These are phyloP conservation scores for Acacia melanoxylon DNA, from an alignment of 306 rosid genomes.

Conservation along the genomic window DNA sequence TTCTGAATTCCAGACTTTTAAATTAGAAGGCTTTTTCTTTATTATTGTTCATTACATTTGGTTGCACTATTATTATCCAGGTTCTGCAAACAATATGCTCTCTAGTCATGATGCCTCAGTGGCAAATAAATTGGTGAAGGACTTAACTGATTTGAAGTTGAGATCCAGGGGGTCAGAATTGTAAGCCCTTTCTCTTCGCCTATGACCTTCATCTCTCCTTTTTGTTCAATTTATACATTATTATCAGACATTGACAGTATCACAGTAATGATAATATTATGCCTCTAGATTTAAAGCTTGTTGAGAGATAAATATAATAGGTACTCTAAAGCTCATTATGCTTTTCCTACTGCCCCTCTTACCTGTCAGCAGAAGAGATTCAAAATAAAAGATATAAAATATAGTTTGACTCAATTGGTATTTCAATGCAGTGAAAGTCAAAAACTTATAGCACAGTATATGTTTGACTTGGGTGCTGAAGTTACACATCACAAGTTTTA, in stretches of 20 bases:
- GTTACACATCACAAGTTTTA: constrained; percentile 77
- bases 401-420: neutral
- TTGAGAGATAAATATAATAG: constrained; percentile 3
- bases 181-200: constrained; percentile 38
- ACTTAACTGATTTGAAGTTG: constrained; percentile 45
- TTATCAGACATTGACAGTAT: neutral
- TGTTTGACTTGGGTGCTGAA: constrained; percentile 79
- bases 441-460: constrained; percentile 62
- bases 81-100: constrained; percentile 79
- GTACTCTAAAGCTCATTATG: neutral
- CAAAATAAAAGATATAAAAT: constrained; percentile 10
- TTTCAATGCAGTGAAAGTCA: constrained; percentile 64
- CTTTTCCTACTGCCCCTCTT: neutral
- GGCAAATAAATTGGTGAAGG: constrained; percentile 64
- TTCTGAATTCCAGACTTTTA: neutral
- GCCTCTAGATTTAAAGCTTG: constrained; percentile 4
- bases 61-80: constrained; percentile 25
- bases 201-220: neutral
- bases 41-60: neutral
- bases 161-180: constrained; percentile 35
- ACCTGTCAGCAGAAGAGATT: neutral
- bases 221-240: neutral
- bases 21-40: neutral
- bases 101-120: constrained; percentile 63
- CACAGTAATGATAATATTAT: neutral